Evolutionary conservation across 2,329 filamentous ascomycete genomes (phyloP).

Genomic region (Beauveria caledonica): DNA sequence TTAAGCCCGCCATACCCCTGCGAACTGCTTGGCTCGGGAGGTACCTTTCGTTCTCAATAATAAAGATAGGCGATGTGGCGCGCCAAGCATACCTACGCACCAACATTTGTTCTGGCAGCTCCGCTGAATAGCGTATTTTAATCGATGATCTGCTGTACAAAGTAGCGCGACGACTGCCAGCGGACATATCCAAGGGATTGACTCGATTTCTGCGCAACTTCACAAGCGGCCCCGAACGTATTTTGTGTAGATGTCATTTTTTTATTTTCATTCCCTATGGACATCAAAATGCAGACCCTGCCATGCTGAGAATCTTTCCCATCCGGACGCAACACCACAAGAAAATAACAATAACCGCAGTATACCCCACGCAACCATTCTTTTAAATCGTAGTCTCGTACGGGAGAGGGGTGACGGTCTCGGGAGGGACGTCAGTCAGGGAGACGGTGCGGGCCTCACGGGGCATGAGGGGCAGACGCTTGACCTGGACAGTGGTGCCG

Average conservation of each 20-base stretch:
- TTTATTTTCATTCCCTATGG: slow-evolving; percentile 13
- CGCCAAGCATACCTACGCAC: not conserved
- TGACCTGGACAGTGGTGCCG: slow-evolving; percentile 81
- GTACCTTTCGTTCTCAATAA: too few species aligned
- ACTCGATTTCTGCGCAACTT: not conserved
- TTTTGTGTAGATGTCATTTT: slow-evolving; percentile 10
- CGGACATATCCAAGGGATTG: too few species aligned
- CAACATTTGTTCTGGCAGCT: too few species aligned
- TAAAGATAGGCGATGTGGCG: not conserved
- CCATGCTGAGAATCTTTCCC: slow-evolving; percentile 36
- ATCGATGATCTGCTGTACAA: not conserved
- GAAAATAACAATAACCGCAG: slow-evolving; percentile 29
- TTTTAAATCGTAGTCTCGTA: slow-evolving; percentile 98
- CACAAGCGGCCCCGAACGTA: not conserved
- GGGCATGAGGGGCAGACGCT: slow-evolving; percentile 78
- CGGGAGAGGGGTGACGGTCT: slow-evolving; percentile 83
- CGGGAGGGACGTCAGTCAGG: slow-evolving; percentile 73
- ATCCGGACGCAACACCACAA: slow-evolving; percentile 36
- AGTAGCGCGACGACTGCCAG: not conserved
- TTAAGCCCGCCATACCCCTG: not conserved
- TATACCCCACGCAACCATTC: slow-evolving; percentile 13
- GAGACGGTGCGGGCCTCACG: slow-evolving; percentile 73
- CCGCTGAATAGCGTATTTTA: too few species aligned
- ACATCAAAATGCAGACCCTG: slow-evolving; percentile 20
- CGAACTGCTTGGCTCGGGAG: not conserved